Percentiles rank a stretch among this genome's conserved stretches.
Evolutionary conservation across 2,329 filamentous ascomycete genomes (phyloP).

Genomic region (Incumbomyces lentus): DNA sequence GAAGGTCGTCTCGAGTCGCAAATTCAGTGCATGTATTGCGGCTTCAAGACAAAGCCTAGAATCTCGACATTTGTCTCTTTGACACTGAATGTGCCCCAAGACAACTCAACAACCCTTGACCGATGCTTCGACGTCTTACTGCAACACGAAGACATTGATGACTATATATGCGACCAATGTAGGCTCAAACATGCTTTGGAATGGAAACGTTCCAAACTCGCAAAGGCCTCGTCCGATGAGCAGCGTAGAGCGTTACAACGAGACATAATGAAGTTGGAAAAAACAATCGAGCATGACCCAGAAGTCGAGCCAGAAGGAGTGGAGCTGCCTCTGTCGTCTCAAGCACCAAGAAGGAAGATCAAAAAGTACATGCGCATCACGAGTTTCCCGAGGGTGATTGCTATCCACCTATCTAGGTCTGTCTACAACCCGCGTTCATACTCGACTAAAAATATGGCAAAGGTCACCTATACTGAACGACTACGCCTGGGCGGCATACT

Average conservation of each 20-base stretch:
- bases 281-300: conserved; percentile 67
- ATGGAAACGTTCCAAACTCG: conserved; percentile 50
- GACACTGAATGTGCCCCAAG: conserved; percentile 81
- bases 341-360: conserved; percentile 73
- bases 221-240: conserved; percentile 42
- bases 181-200: conserved; percentile 69
- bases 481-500: conserved; percentile 71
- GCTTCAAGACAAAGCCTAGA: conserved; percentile 76
- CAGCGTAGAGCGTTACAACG: conserved; percentile 44
- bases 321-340: conserved; percentile 60
- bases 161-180: conserved; percentile 92
- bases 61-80: conserved; percentile 82
- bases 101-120: conserved; percentile 68
- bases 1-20: conserved; percentile 91
- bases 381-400: conserved; percentile 76
- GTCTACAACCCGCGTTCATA: conserved; percentile 70
- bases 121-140: conserved; percentile 88
- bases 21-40: conserved; percentile 82
- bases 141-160: conserved; percentile 91
- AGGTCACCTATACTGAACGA: conserved; percentile 83
- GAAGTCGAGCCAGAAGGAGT: conserved; percentile 66
- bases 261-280: conserved; percentile 55
- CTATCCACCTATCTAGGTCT: conserved; percentile 83
- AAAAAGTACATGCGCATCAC: conserved; percentile 80
- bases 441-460: conserved; percentile 88